A percentile compares a stretch with the other conserved stretches of the same genome.
Conservation (phyloP, 805 yeast species). For the Candida rishiriensis region DNA sequence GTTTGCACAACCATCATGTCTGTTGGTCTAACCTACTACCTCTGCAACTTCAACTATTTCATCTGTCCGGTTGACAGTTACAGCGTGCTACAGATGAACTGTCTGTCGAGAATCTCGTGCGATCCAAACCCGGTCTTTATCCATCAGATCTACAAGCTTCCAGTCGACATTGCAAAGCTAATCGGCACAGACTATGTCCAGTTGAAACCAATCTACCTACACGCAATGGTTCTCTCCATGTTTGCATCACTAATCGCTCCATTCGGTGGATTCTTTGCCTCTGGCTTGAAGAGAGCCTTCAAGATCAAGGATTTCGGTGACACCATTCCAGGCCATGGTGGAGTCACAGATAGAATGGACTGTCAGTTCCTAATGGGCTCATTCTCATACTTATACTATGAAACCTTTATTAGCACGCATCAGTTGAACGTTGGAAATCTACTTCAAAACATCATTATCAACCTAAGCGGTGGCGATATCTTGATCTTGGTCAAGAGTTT, state of each 20-base stretch:
- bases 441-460: slow-evolving; percentile 69
- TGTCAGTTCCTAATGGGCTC: slow-evolving; percentile 98
- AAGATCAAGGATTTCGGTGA: slow-evolving; percentile 97
- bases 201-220: slow-evolving; percentile 86
- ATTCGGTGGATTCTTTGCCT: slow-evolving; percentile 96
- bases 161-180: slow-evolving; percentile 54
- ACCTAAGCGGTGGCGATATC: slow-evolving; percentile 63
- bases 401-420: slow-evolving; percentile 77
- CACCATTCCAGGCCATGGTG: slow-evolving; percentile 99
- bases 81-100: slow-evolving; percentile 54
- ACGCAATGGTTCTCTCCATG: slow-evolving; percentile 78
- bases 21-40: slow-evolving; percentile 55
- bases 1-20: slow-evolving; percentile 80
- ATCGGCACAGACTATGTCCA: slow-evolving; percentile 43
- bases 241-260: slow-evolving; percentile 98
- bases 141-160: slow-evolving; percentile 73
- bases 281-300: slow-evolving; percentile 95
- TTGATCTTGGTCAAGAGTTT: slow-evolving; percentile 56
- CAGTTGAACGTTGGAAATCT: slow-evolving; percentile 70
- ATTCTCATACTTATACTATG: slow-evolving; percentile 86
- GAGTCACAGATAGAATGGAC: slow-evolving; percentile 95
- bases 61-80: slow-evolving; percentile 73
- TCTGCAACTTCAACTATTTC: slow-evolving; percentile 66
- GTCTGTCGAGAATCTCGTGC: slow-evolving; percentile 63
- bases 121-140: slow-evolving; percentile 86